Evolutionary conservation across 148 eudicot genomes (phyloP), one percentile per base, ranked within the genome.

Genomic region (Cornus controversa): DNA sequence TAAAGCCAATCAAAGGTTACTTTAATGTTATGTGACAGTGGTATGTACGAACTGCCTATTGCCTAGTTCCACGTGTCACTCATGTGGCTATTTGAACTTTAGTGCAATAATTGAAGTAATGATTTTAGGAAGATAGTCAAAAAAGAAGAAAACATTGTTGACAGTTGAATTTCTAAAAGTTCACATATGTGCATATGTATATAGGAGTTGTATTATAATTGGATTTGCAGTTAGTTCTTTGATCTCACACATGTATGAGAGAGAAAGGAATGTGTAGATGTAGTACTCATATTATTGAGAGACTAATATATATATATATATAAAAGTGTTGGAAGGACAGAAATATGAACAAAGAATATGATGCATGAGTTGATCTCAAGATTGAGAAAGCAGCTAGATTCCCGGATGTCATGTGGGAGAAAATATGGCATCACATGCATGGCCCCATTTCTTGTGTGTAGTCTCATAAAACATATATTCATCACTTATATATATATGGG

Each of bases 371-470:
- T 53, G 65, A 54, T 72, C 18, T 60, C 76, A 73, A 58, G 29
- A 34, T n/a, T 73, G 60, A 72, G 62, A 28, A 58, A 60, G n/a
- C n/a, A 31, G 53, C 84, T 77, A 77, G 81, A 82, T 82, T 73
- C 84, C 71, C 78, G 78, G 79, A 75, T 45, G 58, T 78, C 84
- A 78, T 24, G 78, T 82, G 84, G 40, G 53, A 40, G 36, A 2
- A 24, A 26, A 77, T 24, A 81, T 77, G 47, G 57, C 64, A 67
- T 81, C 80, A 80, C 83, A 80, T 70, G 76, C 73, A n/a, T n/a
- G n/a, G n/a, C n/a, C 71, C 73, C 13, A 23, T 60, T 15, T 20
- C 37, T 29, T 68, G 11, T 66, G 11, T 66, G 27, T 28, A 29
- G 6, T 66, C 11, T 18, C n/a, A 5, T 24, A 15, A 13, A 34